phyloP scores from a whole-genome alignment of 352 stramenopile genomes.

The Globisporangium echinulatum region DNA sequence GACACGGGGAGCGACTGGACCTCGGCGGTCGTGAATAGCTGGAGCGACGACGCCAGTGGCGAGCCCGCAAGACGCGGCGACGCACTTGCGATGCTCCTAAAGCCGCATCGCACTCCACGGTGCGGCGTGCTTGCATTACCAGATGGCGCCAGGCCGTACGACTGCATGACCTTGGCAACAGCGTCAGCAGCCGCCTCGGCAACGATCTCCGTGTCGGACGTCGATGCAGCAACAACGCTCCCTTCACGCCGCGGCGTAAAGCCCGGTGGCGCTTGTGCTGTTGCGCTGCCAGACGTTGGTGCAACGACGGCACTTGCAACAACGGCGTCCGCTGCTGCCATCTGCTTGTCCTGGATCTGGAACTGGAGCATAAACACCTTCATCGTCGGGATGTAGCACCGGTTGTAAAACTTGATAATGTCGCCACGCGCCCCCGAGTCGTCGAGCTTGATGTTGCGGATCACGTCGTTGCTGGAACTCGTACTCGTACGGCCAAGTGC shows the following conservation, averaged over 20 bases:
- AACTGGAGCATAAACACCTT: constrained; percentile 86
- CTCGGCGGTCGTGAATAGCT: constrained; percentile 65
- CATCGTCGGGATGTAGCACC: constrained; percentile 76
- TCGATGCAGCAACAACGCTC: constrained; percentile 39
- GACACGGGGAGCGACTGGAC: constrained; percentile 75
- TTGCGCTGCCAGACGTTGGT: constrained; percentile 3
- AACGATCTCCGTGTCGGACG: constrained; percentile 77
- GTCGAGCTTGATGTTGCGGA: constrained; percentile 74
- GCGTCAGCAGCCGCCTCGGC: constrained; percentile 61
- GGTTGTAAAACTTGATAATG: constrained; percentile 89
- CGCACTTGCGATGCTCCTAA: not conserved
- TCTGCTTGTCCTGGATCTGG: constrained; percentile 75
- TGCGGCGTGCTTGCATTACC: constrained; percentile 31
- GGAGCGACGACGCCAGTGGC: constrained; percentile 29
- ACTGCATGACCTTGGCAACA: constrained; percentile 56
- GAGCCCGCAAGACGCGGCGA: constrained; percentile 42
- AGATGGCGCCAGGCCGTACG: constrained; percentile 18
- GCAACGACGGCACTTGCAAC: constrained; percentile 29
- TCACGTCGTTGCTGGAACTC: constrained; percentile 53
- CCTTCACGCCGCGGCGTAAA: constrained; percentile 33
- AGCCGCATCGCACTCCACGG: constrained; percentile 15
- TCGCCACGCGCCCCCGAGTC: constrained; percentile 50
- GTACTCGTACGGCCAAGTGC: constrained; percentile 22
- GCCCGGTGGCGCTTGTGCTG: constrained; percentile 21
- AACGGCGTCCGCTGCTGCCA: constrained; percentile 62